Evolutionary conservation across 1,284 basidiomycete species (phyloP).

Genomic region (Cystobasidium sp.): DNA sequence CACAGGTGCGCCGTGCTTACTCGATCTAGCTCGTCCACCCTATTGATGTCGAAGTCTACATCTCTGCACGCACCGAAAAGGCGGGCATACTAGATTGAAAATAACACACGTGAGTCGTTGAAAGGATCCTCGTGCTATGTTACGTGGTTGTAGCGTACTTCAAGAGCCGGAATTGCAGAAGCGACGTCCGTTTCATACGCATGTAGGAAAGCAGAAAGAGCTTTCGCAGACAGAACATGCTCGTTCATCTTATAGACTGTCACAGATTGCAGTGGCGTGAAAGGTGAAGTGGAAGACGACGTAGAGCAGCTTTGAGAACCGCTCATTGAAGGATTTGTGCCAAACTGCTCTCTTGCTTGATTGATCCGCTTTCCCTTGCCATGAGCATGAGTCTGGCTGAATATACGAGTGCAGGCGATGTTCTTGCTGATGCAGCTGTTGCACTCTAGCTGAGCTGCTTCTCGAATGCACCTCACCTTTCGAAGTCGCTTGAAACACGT

Average conservation of each 20-base stretch:
- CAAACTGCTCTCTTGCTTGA: conserved; percentile 24
- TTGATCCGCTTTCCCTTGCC: conserved; percentile 33
- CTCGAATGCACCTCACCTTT: conserved; percentile 20
- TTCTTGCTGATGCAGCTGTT: conserved; percentile 34
- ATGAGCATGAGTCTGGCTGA: conserved; percentile 6
- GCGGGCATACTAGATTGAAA: background rate
- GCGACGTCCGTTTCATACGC: conserved; percentile 20
- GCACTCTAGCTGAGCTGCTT: conserved; percentile 3
- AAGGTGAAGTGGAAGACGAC: conserved; percentile 15
- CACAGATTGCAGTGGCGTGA: background rate
- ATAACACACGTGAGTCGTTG: background rate
- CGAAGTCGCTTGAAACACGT: conserved; percentile 14
- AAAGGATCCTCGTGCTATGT: background rate
- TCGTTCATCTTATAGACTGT: conserved; percentile 11
- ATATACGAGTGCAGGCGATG: conserved; percentile 28
- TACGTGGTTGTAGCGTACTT: background rate
- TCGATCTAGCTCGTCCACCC: conserved; percentile 26
- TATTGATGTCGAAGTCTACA: conserved; percentile 22
- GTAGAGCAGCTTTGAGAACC: background rate
- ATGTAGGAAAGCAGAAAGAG: conserved; percentile 22
- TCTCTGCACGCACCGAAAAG: conserved; percentile 14
- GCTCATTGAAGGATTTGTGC: background rate
- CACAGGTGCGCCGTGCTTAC: background rate
- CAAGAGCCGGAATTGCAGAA: background rate
- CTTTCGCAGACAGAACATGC: conserved; percentile 14